phyloP scores from a whole-genome alignment of 805 yeast species.

The Ogataea neopini region DNA sequence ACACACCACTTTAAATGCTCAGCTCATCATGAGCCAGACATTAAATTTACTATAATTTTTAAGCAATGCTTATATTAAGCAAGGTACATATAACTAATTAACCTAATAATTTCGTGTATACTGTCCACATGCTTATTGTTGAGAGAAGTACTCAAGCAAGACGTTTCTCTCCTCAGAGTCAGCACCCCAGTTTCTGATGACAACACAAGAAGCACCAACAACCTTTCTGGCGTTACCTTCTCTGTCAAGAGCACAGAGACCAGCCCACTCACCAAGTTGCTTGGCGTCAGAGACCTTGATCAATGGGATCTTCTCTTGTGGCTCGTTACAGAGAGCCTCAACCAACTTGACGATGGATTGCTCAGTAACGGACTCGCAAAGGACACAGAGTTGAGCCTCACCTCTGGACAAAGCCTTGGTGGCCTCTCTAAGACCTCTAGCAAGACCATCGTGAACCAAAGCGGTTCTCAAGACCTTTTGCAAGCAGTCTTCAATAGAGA shows the following conservation, averaged over 20 bases:
- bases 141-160: conserved; percentile 93
- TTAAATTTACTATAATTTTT: too few species aligned
- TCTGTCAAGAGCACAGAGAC: conserved; percentile 99
- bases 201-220: conserved; percentile 99
- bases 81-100: conserved; percentile 9
- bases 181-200: conserved; percentile 99
- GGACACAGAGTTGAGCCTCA: conserved; percentile 96
- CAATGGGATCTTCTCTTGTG: conserved; percentile 94
- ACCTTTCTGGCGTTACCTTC: conserved; percentile 99
- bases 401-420: conserved; percentile 97
- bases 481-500: conserved; percentile 97
- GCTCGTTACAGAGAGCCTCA: conserved; percentile 99
- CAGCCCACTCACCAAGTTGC: conserved; percentile 99
- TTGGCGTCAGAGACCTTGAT: conserved; percentile 99
- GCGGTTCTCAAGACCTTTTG: conserved; percentile 98
- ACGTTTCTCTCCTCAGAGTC: conserved; percentile 96
- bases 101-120: conserved; percentile 5
- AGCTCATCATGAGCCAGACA: too few species aligned
- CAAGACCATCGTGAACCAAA: conserved; percentile 98
- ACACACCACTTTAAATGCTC: too few species aligned
- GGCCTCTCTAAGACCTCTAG: conserved; percentile 99
- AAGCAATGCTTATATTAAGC: conserved; percentile 3
- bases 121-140: conserved; percentile 56
- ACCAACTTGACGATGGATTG: conserved; percentile 94
- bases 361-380: conserved; percentile 98